A percentile compares a stretch with the other conserved stretches of the same genome.
phyloP scores from a whole-genome alignment of 2,329 filamentous ascomycete species.

The Phyllachora maydis region DNA sequence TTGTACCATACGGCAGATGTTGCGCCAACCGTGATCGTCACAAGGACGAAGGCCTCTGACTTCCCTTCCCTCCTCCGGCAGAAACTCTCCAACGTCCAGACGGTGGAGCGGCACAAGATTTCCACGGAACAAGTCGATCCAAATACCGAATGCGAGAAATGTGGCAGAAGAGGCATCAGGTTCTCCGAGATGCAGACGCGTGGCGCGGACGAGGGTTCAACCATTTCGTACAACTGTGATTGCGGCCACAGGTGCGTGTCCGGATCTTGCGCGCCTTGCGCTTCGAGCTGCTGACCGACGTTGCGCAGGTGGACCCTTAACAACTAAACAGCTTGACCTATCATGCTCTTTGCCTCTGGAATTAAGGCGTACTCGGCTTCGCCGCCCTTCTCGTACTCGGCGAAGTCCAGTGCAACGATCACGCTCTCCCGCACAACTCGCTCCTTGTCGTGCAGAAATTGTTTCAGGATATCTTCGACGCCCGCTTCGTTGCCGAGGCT shows the following conservation, averaged over 20 bases:
- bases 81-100: constrained; percentile 74
- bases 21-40: constrained; percentile 33
- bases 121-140: constrained; percentile 44
- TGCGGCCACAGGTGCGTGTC: constrained; percentile 62
- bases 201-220: constrained; percentile 86
- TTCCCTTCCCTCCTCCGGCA: constrained; percentile 81
- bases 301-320: constrained; percentile 1
- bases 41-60: constrained; percentile 68
- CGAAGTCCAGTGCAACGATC: constrained; percentile 93
- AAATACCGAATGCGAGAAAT: constrained; percentile 58
- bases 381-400: constrained; percentile 80
- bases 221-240: constrained; percentile 75
- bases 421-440: constrained; percentile 88
- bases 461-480: constrained; percentile 67
- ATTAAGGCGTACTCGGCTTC: constrained; percentile 85
- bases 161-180: constrained; percentile 62
- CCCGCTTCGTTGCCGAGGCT: constrained; percentile 86
- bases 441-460: constrained; percentile 77
- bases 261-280: background rate
- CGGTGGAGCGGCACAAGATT: constrained; percentile 56
- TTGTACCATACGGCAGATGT: background rate
- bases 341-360: constrained; percentile 27
- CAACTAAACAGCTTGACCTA: background rate
- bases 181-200: constrained; percentile 74
- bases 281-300: constrained; percentile 1